A percentile compares a stretch with the other conserved stretches of the same genome.
Conservation (phyloP, 2,329 filamentous ascomycete species). For the Cryphonectria parasitica region DNA sequence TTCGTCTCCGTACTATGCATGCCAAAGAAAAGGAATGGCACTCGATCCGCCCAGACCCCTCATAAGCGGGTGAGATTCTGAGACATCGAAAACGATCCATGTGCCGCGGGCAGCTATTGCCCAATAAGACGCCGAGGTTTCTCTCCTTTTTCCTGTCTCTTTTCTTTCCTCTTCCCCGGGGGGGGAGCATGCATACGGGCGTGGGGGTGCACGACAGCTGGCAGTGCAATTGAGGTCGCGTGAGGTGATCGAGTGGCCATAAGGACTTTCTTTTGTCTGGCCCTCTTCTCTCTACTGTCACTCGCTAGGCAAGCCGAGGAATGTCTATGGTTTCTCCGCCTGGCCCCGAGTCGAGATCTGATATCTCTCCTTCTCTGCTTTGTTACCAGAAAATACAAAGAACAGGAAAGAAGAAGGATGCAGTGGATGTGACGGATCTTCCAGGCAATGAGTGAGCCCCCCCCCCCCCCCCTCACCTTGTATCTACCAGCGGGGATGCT, state of each 20-base stretch:
- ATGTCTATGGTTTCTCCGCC: background rate
- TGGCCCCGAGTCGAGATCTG: background rate
- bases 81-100: background rate
- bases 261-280: too few species aligned
- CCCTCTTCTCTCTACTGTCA: background rate
- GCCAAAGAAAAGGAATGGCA: too few species aligned
- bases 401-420: background rate
- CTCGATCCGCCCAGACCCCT: too few species aligned
- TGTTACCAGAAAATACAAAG: background rate
- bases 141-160: background rate
- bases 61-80: too few species aligned
- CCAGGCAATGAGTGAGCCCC: too few species aligned
- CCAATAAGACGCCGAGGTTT: background rate
- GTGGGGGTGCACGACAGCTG: background rate
- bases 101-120: background rate
- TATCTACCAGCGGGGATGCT: too few species aligned
- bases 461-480: too few species aligned
- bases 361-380: background rate
- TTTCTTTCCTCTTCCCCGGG: background rate
- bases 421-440: too few species aligned
- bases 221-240: background rate
- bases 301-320: background rate
- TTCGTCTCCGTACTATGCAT: background rate
- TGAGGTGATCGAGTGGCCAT: too few species aligned
- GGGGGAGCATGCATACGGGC: background rate